Conservation (phyloP, 805 yeast genomes). For the Metschnikowia henanensis region DNA sequence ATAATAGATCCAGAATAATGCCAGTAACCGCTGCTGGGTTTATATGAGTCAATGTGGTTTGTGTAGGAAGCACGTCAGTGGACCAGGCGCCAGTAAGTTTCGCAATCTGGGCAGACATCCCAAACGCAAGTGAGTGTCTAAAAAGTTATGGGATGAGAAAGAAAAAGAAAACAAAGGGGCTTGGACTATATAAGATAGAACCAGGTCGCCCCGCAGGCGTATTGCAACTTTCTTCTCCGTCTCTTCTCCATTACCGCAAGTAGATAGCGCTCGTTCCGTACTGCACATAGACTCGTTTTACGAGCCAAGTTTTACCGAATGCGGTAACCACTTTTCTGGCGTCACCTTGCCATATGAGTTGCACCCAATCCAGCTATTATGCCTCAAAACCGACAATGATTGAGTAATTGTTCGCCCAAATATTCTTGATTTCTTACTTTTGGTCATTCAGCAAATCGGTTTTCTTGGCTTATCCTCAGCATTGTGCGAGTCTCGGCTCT, state of each 20-base stretch:
- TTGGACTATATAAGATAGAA: neutral
- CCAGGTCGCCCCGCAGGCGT: neutral
- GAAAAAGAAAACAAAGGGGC: neutral
- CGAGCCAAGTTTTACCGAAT: constrained; percentile 5
- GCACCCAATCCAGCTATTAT: neutral
- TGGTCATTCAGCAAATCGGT: neutral
- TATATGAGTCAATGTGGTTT: constrained; percentile 20
- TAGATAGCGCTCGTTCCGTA: neutral
- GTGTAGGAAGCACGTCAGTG: constrained; percentile 19
- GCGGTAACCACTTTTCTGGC: neutral
- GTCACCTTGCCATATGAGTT: neutral
- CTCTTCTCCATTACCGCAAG: neutral
- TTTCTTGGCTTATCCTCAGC: neutral
- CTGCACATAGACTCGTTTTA: constrained; percentile 7
- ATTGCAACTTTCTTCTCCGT: neutral
- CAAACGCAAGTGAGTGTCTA: too few relatives aligned
- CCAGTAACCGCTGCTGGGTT: constrained; percentile 16
- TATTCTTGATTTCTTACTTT: neutral
- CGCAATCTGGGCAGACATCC: constrained; percentile 11
- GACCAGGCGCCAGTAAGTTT: constrained; percentile 20
- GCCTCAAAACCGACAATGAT: neutral
- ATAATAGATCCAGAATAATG: constrained; percentile 12
- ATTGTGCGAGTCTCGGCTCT: too few relatives aligned
- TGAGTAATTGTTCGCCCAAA: too few relatives aligned
- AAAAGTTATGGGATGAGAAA: neutral